Evolutionary conservation across 169 alveolate species (phyloP).

Genomic region (Eimeria sp.): DNA sequence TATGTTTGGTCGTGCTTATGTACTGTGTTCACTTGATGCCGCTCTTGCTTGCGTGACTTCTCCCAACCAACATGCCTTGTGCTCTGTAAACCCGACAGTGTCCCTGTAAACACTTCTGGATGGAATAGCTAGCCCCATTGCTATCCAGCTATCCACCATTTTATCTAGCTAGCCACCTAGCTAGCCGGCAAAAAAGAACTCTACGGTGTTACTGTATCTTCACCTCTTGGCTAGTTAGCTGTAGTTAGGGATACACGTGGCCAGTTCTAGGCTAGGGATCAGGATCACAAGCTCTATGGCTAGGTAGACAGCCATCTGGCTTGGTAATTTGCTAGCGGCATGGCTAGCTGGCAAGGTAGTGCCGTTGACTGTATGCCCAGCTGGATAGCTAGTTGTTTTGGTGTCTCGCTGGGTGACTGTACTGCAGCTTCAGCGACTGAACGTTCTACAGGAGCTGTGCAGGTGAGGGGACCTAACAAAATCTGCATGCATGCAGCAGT

Average conservation of each 20-base stretch:
- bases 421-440: conserved; percentile 65
- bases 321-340: background rate
- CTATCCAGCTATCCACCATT: background rate
- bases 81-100: too few species aligned
- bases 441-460: conserved; percentile 38
- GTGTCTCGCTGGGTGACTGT: background rate
- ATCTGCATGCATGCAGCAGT: background rate
- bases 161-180: background rate
- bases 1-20: too few species aligned
- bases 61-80: too few species aligned
- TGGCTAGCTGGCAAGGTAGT: background rate
- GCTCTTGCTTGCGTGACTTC: too few species aligned
- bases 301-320: background rate
- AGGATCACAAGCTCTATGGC: background rate
- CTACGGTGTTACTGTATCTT: background rate
- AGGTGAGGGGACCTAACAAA: background rate
- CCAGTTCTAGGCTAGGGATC: background rate
- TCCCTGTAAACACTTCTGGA: too few species aligned
- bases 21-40: too few species aligned
- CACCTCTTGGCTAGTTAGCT: background rate
- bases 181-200: background rate
- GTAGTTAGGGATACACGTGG: background rate
- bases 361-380: background rate
- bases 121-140: too few species aligned
- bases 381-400: background rate